These are phyloP conservation scores for Petunia axillaris DNA, from an alignment of 257 asterid genomes.

Conservation along the genomic window DNA sequence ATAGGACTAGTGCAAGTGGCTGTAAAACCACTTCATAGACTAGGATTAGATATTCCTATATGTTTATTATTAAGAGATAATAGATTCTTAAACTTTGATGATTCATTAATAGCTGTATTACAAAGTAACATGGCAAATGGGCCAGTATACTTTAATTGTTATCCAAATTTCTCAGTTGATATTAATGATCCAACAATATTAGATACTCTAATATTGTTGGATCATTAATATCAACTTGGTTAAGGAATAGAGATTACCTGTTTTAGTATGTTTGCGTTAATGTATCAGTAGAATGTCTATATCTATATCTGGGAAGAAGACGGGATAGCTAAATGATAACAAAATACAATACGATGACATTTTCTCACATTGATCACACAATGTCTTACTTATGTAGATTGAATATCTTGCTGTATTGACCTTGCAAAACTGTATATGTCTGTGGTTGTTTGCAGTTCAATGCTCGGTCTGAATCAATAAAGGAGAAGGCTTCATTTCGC, in stretches of 20 bases:
- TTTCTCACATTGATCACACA: constrained; percentile 5
- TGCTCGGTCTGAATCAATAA: constrained; percentile 82
- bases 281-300: not conserved
- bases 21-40: too few species aligned
- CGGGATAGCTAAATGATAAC: not conserved
- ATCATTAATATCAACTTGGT: too few species aligned
- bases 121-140: too few species aligned
- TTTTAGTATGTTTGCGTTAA: not conserved
- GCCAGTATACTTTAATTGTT: too few species aligned
- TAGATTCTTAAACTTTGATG: too few species aligned
- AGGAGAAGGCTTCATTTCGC: constrained; percentile 89
- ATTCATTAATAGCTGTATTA: too few species aligned
- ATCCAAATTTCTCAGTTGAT: too few species aligned
- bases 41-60: too few species aligned
- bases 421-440: constrained; percentile 28
- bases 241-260: not conserved
- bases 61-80: too few species aligned
- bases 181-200: too few species aligned
- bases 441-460: constrained; percentile 61
- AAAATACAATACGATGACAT: not conserved
- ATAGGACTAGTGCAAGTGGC: too few species aligned
- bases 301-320: not conserved
- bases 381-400: not conserved
- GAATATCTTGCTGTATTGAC: constrained; percentile 20
- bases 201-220: too few species aligned